Evolutionary conservation across 2,329 filamentous ascomycete genomes (phyloP).

Genomic region (Corinectria fuckeliana): DNA sequence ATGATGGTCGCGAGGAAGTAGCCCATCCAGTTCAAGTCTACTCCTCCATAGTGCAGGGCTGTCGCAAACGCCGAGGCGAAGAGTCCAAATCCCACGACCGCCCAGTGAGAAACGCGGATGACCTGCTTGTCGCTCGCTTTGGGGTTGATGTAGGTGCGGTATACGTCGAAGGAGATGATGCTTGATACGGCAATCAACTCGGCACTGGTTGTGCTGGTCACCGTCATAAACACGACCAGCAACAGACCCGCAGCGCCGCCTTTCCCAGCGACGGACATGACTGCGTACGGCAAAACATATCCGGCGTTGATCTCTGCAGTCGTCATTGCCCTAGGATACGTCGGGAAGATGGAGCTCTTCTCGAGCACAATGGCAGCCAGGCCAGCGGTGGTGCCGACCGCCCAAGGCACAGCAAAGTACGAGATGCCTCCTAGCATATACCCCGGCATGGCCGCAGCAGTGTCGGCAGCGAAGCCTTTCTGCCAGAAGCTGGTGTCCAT

Average conservation of each 20-base stretch:
- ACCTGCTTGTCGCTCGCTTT: slow-evolving; percentile 72
- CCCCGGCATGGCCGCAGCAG: slow-evolving; percentile 82
- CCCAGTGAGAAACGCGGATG: slow-evolving; percentile 14
- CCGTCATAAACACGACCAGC: slow-evolving; percentile 85
- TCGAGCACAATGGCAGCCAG: slow-evolving; percentile 79
- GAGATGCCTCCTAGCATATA: slow-evolving; percentile 78
- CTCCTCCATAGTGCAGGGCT: slow-evolving; percentile 11
- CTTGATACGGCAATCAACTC: slow-evolving; percentile 79
- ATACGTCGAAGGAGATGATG: slow-evolving; percentile 83
- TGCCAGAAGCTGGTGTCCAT: slow-evolving; percentile 86
- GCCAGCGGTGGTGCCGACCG: slow-evolving; percentile 83
- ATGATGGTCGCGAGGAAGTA: slow-evolving; percentile 14
- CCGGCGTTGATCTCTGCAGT: slow-evolving; percentile 76
- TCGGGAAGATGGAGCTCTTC: slow-evolving; percentile 71
- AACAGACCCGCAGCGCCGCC: slow-evolving; percentile 78
- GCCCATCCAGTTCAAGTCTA: slow-evolving; percentile 19
- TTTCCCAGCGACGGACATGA: slow-evolving; percentile 77
- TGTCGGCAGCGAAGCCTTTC: slow-evolving; percentile 83
- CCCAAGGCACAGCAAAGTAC: slow-evolving; percentile 83
- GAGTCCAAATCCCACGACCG: slow-evolving; percentile 10
- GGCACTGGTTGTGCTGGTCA: slow-evolving; percentile 71
- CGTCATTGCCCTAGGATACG: slow-evolving; percentile 71
- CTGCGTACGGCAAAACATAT: slow-evolving; percentile 79
- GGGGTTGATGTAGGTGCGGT: slow-evolving; percentile 83
- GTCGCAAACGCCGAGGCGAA: slow-evolving; percentile 15